These are phyloP conservation scores for Proliferodiscus dingleyae DNA, from an alignment of 2,329 filamentous ascomycete genomes.

Conservation along the genomic window DNA sequence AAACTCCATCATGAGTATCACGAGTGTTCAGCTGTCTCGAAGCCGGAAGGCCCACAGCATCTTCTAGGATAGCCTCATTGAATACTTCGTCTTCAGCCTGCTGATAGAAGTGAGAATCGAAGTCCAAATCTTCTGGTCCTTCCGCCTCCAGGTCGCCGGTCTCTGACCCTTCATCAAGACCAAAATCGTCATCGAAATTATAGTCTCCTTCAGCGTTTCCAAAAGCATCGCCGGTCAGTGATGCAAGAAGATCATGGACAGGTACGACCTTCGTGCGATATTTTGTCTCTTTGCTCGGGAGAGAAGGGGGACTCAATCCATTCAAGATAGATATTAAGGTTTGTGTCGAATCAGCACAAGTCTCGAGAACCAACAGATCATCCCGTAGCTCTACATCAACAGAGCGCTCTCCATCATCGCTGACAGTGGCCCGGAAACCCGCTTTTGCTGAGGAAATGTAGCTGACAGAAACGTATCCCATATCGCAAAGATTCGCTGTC, in stretches of 20 bases:
- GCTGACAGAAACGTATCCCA: slow-evolving; percentile 81
- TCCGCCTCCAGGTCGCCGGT: slow-evolving; percentile 38
- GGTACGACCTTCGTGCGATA: slow-evolving; percentile 85
- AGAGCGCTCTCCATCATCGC: slow-evolving; percentile 55
- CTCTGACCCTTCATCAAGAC: slow-evolving; percentile 42
- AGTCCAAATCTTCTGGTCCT: slow-evolving; percentile 36
- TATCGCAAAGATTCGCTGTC: slow-evolving; percentile 51
- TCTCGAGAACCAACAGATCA: slow-evolving; percentile 84
- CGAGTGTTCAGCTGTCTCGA: slow-evolving; percentile 27
- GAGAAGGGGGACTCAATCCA: slow-evolving; percentile 75
- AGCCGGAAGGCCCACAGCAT: slow-evolving; percentile 17
- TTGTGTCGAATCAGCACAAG: slow-evolving; percentile 94
- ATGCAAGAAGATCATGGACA: slow-evolving; percentile 81
- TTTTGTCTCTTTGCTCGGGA: slow-evolving; percentile 76
- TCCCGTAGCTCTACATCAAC: slow-evolving; percentile 79
- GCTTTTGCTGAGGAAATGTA: slow-evolving; percentile 79
- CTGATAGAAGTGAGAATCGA: slow-evolving; percentile 45
- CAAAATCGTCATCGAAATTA: slow-evolving; percentile 61
- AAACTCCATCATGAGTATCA: slow-evolving; percentile 43
- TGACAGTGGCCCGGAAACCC: slow-evolving; percentile 52
- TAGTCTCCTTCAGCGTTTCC: slow-evolving; percentile 56
- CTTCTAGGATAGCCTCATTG: slow-evolving; percentile 34
- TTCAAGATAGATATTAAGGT: slow-evolving; percentile 77
- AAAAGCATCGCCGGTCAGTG: slow-evolving; percentile 84
- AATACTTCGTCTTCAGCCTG: slow-evolving; percentile 30